A percentile compares a stretch with the other conserved stretches of the same genome.
phyloP scores from a whole-genome alignment of 2,329 filamentous ascomycete species.

The Apiospora hydei region DNA sequence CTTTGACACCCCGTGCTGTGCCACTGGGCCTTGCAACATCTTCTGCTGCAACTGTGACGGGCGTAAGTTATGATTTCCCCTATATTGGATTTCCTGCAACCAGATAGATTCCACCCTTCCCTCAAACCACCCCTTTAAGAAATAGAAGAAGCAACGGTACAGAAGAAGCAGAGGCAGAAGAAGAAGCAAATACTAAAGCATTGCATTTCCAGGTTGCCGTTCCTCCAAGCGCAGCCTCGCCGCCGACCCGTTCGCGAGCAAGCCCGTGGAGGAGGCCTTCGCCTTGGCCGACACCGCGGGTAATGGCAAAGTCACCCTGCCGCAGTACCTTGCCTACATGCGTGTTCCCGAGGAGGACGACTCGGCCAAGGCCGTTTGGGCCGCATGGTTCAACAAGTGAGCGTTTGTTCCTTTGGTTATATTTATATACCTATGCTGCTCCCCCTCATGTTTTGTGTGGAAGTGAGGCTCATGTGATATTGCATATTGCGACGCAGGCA shows the following conservation, averaged over 20 bases:
- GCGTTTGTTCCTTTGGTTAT: too few relatives aligned
- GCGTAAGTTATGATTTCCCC: background rate
- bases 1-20: background rate
- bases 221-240: background rate
- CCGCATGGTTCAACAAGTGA: conserved; percentile 21
- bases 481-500: background rate
- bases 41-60: conserved; percentile 6
- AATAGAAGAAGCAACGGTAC: too few relatives aligned
- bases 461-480: background rate
- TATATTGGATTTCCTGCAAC: background rate
- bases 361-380: background rate
- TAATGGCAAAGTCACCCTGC: conserved; percentile 7
- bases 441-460: background rate
- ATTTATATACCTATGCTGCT: background rate
- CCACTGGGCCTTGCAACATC: background rate
- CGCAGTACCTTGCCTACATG: conserved; percentile 19
- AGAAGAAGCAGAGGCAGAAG: too few relatives aligned
- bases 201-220: background rate
- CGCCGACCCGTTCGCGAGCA: background rate
- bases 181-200: background rate
- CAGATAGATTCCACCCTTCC: background rate
- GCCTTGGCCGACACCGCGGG: background rate
- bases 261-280: background rate
- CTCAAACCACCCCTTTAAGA: background rate
- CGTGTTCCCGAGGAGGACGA: background rate